These are phyloP conservation scores for Trichoderma arundinaceum DNA, from an alignment of 2,329 filamentous ascomycete species.

Conservation along the genomic window DNA sequence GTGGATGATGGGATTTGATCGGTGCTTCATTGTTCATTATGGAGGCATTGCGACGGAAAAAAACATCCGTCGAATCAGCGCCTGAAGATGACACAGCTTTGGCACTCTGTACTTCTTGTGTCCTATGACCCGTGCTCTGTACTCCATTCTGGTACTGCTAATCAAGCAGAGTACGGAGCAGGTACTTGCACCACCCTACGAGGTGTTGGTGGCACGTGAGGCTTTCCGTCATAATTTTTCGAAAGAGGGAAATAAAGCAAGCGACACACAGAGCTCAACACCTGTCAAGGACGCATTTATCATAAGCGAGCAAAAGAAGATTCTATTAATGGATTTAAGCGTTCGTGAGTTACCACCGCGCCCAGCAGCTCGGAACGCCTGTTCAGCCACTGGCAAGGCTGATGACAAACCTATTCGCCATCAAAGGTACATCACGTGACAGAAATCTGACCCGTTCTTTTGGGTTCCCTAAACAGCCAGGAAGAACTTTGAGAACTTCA, in stretches of 20 bases:
- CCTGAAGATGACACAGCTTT: no score
- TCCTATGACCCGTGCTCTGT: no score
- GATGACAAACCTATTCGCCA: constrained; percentile 27
- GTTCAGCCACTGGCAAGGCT: constrained; percentile 10
- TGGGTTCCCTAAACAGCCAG: constrained; percentile 34
- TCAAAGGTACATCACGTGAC: constrained; percentile 39
- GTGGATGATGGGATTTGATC: neutral
- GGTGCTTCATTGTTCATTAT: neutral
- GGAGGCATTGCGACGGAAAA: neutral
- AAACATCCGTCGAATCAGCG: no score
- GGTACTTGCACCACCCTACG: neutral
- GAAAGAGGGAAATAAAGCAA: neutral
- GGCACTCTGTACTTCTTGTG: no score
- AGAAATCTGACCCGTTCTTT: constrained; percentile 39
- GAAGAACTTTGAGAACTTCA: constrained; percentile 38
- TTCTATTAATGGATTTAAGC: no score
- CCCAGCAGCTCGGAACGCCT: neutral
- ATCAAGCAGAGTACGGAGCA: neutral
- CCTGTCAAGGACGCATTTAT: no score
- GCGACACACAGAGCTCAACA: no score
- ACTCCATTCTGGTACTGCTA: neutral
- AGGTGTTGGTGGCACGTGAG: neutral
- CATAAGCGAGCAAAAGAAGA: no score
- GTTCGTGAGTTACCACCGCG: no score
- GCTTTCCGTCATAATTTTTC: no score